Base-by-base conservation (phyloP, 495 filamentous ascomycete species). In the Aspergillus funiculosus region DNA sequence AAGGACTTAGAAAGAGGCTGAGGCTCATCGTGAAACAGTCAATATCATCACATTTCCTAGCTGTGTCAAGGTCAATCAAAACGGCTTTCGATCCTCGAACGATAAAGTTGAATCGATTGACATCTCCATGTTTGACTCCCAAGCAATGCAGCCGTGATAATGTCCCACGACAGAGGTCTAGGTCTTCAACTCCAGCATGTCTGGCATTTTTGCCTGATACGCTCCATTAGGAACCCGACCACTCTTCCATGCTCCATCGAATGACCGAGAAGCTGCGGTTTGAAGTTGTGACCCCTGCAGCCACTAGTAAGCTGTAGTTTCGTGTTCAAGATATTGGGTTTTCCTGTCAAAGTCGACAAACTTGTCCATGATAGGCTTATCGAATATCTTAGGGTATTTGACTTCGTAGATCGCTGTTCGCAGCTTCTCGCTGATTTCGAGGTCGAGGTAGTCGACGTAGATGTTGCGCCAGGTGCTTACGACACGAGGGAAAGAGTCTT, bases 191-290 rank as follows among this genome's bases (percentile, higher is more conserved):
- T 6, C 45, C 51, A 6, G 69, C 66, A 18, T 60, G 41, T 32
- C 61, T 45, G 3, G 54, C 51, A 39, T 53, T 15, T n/a, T 1
- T 6, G 13, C 27, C 45, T 24, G 1, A 75, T 57, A n/a, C 52
- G 45, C 43, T 69, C 62, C 46, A 74, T 39, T n/a, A 74, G 26
- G 40, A 77, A 73, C 6, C 71, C 69, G 45, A 76, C 66, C n/a
- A 71, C 65, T 2, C 73, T 52, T 2, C 57, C 65, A 7, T 58
- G 48, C 51, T 78, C 69, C 5, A 51, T 66, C n/a, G 74, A 27
- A 51, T 75, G 67, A 30, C 63, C 66, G 3, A 75, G 54, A 40
- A 75, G 72, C 20, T 36, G 27, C 4, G 72, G 69, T 6, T 58
- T 64, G 13, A 71, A 67, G 6, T 43, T 51, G 46, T 53, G 21